Evolutionary conservation across 2,329 filamentous ascomycete genomes (phyloP), one percentile per base, ranked within the genome.

Genomic region (Cladosporium sphaerospermum): DNA sequence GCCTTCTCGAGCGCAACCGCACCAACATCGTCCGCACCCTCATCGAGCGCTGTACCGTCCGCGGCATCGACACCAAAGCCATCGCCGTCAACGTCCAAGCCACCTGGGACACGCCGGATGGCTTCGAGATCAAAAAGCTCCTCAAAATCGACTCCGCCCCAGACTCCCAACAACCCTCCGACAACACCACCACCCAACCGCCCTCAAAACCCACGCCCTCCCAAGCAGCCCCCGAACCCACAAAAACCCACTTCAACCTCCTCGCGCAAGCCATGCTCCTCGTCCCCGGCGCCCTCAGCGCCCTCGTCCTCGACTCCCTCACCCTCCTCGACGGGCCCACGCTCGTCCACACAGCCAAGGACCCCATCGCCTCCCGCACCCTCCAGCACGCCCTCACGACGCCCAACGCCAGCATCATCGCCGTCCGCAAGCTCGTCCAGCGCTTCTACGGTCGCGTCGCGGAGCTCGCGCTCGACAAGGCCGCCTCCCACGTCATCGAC

Each of bases 1-100:
- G 80, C 46, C 76, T 97, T 8, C 79, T 96, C 8, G 78, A 87
- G 50, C 83, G 89, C 56, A 83, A 84, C 37, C 81, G 92, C 43
- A 87, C 88, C 56, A 84, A 86, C 52, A 85, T 96, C 9, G 80
- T 96, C 62, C 88, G 85, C 65, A 84, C 85, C 0, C 73, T 97
- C 3, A 85, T 97, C 56, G 89, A 96, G 68, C 81, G 92, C 57
- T 95, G 89, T 66, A 73, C 82, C 4, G 82, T 84, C 9, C 84
- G 92, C 53, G 75, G 75, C 3, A 75, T 83, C 19, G 76, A 85
- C 61, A 78, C 77, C 1, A 69, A 74, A 36, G 74, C 74, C 7
- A 75, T 87, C 51, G 78, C 80, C 4, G 71, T 73, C 34, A 73
- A 79, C 40, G 73, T 88, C 9, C 78, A 82, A 56, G 73, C 78